phyloP scores from a whole-genome alignment of 164 flowering plant species.

The Litsea cubeba region DNA sequence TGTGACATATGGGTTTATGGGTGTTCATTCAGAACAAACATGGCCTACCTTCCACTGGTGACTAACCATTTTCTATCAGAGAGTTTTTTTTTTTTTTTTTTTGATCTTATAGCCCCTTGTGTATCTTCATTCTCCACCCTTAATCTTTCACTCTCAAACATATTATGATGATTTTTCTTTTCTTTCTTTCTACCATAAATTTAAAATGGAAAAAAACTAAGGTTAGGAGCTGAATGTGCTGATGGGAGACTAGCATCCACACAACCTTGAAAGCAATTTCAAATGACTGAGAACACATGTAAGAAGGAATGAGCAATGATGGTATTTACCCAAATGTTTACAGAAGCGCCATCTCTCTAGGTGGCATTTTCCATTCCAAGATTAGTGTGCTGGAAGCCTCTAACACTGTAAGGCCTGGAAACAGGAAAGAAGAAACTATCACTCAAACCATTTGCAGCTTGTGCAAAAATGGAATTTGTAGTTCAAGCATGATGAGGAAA shows the following conservation, averaged over 20 bases:
- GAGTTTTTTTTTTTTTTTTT: too few relatives aligned
- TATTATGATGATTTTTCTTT: too few relatives aligned
- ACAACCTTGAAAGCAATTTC: background rate
- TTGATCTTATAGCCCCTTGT: too few relatives aligned
- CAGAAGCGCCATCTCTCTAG: slow-evolving; percentile 1
- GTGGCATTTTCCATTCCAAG: slow-evolving; percentile 24
- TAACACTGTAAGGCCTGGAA: slow-evolving; percentile 51
- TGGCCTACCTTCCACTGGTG: too few relatives aligned
- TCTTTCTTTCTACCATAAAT: too few relatives aligned
- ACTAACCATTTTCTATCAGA: too few relatives aligned
- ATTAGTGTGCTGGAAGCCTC: slow-evolving; percentile 16
- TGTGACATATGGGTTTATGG: too few relatives aligned
- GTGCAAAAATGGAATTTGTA: background rate
- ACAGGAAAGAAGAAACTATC: slow-evolving; percentile 7
- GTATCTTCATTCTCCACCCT: too few relatives aligned
- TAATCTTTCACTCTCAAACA: too few relatives aligned
- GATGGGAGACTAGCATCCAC: background rate
- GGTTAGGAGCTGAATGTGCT: background rate
- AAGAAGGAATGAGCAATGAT: background rate
- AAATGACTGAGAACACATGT: background rate
- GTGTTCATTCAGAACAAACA: too few relatives aligned
- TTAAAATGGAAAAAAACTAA: background rate
- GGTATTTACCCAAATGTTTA: background rate
- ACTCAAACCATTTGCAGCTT: background rate
- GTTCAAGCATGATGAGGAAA: background rate